phyloP scores from a whole-genome alignment of 345 rosid genomes.

The Linum trigynum region DNA sequence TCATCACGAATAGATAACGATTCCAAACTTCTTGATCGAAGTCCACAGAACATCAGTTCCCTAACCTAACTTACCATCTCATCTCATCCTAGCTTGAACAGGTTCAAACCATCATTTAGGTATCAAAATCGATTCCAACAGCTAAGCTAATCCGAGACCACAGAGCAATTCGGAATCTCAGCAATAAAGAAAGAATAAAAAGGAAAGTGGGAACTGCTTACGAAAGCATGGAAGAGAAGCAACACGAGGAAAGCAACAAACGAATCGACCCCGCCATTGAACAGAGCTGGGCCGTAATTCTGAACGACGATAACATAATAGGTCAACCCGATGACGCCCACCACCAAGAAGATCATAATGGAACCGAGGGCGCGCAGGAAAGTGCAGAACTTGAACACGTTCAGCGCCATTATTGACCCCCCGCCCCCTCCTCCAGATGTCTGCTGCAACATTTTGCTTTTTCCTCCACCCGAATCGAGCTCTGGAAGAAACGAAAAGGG shows the following conservation, averaged over 20 bases:
- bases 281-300: constrained; percentile 62
- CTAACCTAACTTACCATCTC: too few relatives aligned
- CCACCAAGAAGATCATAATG: constrained; percentile 53
- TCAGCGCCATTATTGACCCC: constrained; percentile 48
- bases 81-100: too few relatives aligned
- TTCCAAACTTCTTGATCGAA: too few relatives aligned
- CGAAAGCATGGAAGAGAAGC: constrained; percentile 54
- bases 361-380: constrained; percentile 73
- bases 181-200: too few relatives aligned
- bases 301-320: constrained; percentile 51
- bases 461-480: neutral
- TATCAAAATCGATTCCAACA: too few relatives aligned
- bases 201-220: constrained; percentile 10
- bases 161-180: too few relatives aligned
- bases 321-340: constrained; percentile 52
- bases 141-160: too few relatives aligned
- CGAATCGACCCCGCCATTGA: constrained; percentile 46
- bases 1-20: too few relatives aligned
- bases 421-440: neutral
- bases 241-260: constrained; percentile 33
- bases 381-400: constrained; percentile 73
- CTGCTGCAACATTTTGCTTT: neutral
- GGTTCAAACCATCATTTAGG: too few relatives aligned
- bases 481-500: too few relatives aligned
- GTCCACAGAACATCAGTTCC: too few relatives aligned